Evolutionary conservation across 225 moss, liverwort and hornwort genomes (phyloP).

Genomic region (Pleurozium schreberi): DNA sequence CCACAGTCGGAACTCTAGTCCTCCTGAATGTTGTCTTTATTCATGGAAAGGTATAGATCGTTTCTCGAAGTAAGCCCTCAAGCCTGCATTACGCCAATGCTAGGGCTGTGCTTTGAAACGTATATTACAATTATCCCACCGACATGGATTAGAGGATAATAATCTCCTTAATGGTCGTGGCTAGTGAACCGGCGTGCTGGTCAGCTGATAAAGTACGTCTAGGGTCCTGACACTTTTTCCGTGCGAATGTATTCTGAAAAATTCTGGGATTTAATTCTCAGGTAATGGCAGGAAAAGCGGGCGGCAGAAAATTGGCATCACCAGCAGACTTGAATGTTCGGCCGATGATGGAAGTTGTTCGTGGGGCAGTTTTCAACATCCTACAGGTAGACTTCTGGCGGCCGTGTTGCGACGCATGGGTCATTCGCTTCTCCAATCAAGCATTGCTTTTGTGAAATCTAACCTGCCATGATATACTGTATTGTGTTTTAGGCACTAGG

Average conservation of each 20-base stretch:
- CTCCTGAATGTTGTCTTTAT: neutral
- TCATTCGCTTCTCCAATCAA: neutral
- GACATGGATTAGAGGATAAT: neutral
- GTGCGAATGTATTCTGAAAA: neutral
- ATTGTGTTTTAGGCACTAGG: conserved; percentile 43
- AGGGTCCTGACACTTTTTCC: neutral
- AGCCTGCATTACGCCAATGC: neutral
- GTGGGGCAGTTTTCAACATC: conserved; percentile 87
- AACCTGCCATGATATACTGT: neutral
- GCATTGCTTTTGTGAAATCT: neutral
- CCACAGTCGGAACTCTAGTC: neutral
- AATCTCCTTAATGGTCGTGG: neutral
- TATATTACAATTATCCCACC: neutral
- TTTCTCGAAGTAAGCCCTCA: neutral
- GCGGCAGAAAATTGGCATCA: conserved; percentile 79
- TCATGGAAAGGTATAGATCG: neutral
- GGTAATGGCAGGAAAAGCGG: conserved; percentile 86
- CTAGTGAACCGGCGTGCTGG: neutral
- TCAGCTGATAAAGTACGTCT: neutral
- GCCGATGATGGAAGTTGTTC: conserved; percentile 99
- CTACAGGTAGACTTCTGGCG: conserved; percentile 36
- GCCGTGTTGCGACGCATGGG: neutral
- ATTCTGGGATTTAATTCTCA: neutral
- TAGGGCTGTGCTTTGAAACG: neutral
- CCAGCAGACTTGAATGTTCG: conserved; percentile 76